Evolutionary conservation across 306 rosid genomes (phyloP), one percentile per base, ranked within the genome.

Genomic region (Trifolium pratense): DNA sequence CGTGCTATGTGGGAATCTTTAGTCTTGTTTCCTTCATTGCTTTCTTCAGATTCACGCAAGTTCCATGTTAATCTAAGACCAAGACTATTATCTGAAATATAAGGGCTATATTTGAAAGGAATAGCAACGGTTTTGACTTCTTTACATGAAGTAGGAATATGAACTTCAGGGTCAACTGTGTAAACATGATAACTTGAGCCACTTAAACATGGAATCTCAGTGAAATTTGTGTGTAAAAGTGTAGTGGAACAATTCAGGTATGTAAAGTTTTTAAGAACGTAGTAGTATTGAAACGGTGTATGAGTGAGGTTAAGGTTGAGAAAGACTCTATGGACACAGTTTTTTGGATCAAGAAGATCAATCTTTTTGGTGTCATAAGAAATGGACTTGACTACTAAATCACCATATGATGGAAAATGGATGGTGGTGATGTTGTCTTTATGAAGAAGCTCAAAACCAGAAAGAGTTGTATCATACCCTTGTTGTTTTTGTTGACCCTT

Each of bases 21-120:
- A 18, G 65, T 71, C 48, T 42, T 52, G 40, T 62, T 46, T 31
- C 1, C 52, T 66, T 70, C 52, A 66, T 61, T 71, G 39, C 8
- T 70, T 51, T 86, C 84, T 74, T 76, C 10, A 68, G 74, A 63
- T 53, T 74, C 77, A 67, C 68, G 81, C 61, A 56, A 48, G 77
- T 76, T 62, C 97, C 97, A 89, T 15, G 88, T 85, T 18, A 91
- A 87, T 71, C 82, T 68, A 17, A 91, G 93, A 72, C 98, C 98
- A 56, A 93, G 88, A 17, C 83, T 82, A 6, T 79, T 85, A 26
- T 84, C 97, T 42, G 88, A 78, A 48, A 93, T 72, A 71, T 82
- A 93, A 26, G 96, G 96, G 31, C 90, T 91, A 51, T 86, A 93
- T 48, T 18, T 74, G 40, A 89, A 88, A 40, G 98, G 98, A 75